A percentile compares a stretch with the other conserved stretches of the same genome.
Evolutionary conservation across 116 monocot species (phyloP).

Genomic region (Thalassia testudinum): DNA sequence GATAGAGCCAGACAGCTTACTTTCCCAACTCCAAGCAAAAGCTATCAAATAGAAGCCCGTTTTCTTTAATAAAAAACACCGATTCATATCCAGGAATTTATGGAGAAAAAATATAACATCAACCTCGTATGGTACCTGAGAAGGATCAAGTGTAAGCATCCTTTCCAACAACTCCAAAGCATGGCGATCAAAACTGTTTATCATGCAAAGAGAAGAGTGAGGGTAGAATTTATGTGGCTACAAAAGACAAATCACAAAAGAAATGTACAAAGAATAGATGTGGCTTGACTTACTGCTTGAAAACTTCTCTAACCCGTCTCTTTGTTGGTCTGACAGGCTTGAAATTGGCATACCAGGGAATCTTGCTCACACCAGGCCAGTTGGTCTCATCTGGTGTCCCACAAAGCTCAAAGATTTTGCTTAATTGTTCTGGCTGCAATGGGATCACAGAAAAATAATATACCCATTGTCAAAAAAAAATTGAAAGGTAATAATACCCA

Average conservation of each 20-base stretch:
- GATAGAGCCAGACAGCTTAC: too few relatives aligned
- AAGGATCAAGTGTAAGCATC: conserved; percentile 88
- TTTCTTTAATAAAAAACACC: too few relatives aligned
- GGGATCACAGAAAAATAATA: neutral
- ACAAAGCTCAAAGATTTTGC: conserved; percentile 90
- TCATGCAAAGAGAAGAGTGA: conserved; percentile 1
- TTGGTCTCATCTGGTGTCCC: conserved; percentile 91
- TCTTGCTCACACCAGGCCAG: conserved; percentile 91
- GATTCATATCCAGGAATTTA: too few relatives aligned
- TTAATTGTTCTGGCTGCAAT: conserved; percentile 73
- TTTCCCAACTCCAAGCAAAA: too few relatives aligned
- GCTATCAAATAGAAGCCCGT: too few relatives aligned
- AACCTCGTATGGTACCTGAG: too few relatives aligned
- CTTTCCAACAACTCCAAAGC: conserved; percentile 86
- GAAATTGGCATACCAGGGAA: conserved; percentile 93
- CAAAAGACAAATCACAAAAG: neutral
- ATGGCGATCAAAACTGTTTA: conserved; percentile 79
- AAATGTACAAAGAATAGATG: neutral
- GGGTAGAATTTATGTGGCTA: too few relatives aligned
- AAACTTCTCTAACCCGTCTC: conserved; percentile 77
- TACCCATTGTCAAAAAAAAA: too few relatives aligned
- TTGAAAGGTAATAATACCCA: neutral
- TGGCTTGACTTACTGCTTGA: conserved; percentile 73
- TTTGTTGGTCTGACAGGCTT: conserved; percentile 67
- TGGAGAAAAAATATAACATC: too few relatives aligned